Conservation (phyloP, 345 rosid genomes). For the Isatis tinctoria region DNA sequence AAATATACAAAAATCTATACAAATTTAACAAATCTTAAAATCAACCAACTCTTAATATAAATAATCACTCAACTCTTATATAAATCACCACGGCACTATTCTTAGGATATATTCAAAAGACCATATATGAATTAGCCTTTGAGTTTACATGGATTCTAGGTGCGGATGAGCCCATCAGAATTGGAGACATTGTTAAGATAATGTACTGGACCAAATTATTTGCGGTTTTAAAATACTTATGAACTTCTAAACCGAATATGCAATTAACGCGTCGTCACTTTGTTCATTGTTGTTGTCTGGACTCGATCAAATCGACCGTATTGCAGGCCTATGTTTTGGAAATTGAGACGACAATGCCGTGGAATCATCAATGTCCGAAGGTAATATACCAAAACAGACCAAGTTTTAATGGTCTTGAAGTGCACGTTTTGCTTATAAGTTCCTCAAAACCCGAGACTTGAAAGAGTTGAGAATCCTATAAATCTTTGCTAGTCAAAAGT, state of each 20-base stretch:
- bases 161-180: neutral
- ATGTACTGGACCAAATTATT: neutral
- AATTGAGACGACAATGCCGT: neutral
- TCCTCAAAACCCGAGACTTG: neutral
- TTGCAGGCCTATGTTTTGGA: neutral
- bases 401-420: neutral
- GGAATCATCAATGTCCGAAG: conserved; percentile 2
- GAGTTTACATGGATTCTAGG: neutral
- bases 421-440: neutral
- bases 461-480: conserved; percentile 1
- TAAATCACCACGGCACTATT: too few relatives aligned
- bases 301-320: neutral
- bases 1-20: too few relatives aligned
- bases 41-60: too few relatives aligned
- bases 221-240: neutral
- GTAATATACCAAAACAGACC: conserved; percentile 3
- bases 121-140: neutral
- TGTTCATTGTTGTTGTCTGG: neutral
- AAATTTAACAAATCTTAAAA: too few relatives aligned
- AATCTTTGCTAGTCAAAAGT: conserved; percentile 26
- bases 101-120: neutral
- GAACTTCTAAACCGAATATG: neutral
- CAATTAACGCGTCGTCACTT: neutral
- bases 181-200: neutral
- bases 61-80: too few relatives aligned